A percentile compares a stretch with the other conserved stretches of the same genome.
These are phyloP conservation scores for Angophora floribunda DNA, from an alignment of 345 rosid species.

Conservation along the genomic window DNA sequence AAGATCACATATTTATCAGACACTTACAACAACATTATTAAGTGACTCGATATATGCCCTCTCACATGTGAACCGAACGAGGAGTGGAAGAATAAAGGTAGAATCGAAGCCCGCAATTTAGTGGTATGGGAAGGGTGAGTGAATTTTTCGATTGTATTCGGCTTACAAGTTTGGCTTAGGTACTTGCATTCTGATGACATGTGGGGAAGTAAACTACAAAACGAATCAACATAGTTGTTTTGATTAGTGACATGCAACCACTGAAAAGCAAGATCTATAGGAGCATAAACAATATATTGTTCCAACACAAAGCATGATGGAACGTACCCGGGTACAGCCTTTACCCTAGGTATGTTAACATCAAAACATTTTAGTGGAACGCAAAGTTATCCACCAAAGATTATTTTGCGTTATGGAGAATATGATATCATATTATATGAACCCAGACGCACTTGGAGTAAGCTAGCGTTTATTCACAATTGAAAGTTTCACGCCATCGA, in stretches of 20 bases:
- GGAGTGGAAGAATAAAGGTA: neutral
- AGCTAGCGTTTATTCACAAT: neutral
- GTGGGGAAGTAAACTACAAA: neutral
- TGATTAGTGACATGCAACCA: neutral
- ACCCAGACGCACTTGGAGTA: neutral
- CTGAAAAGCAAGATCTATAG: neutral
- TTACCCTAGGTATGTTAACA: neutral
- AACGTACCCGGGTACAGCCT: neutral
- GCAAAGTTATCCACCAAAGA: neutral
- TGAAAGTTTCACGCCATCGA: neutral
- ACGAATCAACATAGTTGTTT: neutral
- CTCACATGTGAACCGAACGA: neutral
- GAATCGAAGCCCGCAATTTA: accelerated
- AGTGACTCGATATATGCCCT: neutral
- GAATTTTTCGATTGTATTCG: neutral
- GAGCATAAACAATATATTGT: neutral
- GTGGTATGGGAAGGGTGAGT: neutral
- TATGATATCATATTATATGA: neutral
- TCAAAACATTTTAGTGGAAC: neutral
- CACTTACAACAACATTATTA: neutral
- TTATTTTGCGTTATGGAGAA: neutral
- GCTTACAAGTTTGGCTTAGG: neutral
- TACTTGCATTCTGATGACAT: neutral
- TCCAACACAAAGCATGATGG: neutral
- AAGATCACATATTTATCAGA: neutral